These are phyloP conservation scores for Lophiostoma macrostomum DNA, from an alignment of 495 filamentous ascomycete species.

Conservation along the genomic window DNA sequence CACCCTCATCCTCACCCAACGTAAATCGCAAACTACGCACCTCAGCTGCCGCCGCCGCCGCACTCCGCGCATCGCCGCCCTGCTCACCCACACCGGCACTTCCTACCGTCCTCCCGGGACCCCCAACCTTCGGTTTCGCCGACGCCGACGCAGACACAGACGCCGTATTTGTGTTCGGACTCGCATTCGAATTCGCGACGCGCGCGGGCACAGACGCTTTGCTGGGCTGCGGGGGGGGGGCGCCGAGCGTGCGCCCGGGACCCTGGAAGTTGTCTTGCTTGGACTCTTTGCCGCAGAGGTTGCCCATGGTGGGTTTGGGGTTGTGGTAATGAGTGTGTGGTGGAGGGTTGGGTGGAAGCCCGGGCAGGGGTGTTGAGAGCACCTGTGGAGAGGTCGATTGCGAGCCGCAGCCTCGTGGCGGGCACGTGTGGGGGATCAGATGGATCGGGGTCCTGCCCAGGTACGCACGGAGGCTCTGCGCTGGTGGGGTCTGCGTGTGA, in stretches of 20 bases:
- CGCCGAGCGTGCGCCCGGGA: constrained; percentile 16
- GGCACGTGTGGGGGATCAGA: background rate
- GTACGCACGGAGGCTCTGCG: background rate
- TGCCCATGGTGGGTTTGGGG: constrained; percentile 16
- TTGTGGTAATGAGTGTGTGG: background rate
- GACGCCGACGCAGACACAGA: background rate
- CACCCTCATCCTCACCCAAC: no score
- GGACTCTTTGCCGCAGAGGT: constrained; percentile 26
- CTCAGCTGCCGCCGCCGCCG: constrained; percentile 30
- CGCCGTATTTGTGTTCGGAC: background rate
- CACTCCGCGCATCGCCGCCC: constrained; percentile 12
- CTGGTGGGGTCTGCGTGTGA: background rate
- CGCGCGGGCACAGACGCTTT: constrained; percentile 20
- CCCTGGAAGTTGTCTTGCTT: constrained; percentile 29
- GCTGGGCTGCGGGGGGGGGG: constrained; percentile 14
- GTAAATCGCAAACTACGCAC: constrained; percentile 30
- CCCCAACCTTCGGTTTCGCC: constrained; percentile 8
- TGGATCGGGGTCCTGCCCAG: background rate
- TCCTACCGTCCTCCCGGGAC: constrained; percentile 18
- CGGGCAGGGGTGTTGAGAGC: background rate
- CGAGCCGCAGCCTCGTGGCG: constrained; percentile 14
- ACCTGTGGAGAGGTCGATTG: background rate
- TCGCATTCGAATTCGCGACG: constrained; percentile 2
- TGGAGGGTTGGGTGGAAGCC: background rate
- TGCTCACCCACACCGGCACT: background rate